A percentile compares a stretch with the other conserved stretches of the same genome.
These are phyloP conservation scores for Cercospora sp. DNA, from an alignment of 2,329 filamentous ascomycete species.

Conservation along the genomic window DNA sequence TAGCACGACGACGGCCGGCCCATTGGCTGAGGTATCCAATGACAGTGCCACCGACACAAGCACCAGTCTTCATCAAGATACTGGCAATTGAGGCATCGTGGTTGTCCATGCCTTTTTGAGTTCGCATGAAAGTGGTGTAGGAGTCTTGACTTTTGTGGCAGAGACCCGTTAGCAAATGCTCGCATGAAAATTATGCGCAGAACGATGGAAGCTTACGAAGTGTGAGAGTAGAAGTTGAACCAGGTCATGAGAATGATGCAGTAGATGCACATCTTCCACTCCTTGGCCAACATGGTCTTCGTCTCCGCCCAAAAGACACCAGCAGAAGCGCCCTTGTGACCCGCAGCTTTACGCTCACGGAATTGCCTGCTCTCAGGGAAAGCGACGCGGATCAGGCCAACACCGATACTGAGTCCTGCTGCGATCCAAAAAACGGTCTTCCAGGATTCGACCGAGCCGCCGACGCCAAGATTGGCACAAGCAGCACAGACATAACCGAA, in stretches of 20 bases:
- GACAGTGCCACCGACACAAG: slow-evolving; percentile 70
- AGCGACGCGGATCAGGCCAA: slow-evolving; percentile 65
- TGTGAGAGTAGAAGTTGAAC: slow-evolving; percentile 73
- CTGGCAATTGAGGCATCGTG: slow-evolving; percentile 66
- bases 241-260: slow-evolving; percentile 77
- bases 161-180: neutral
- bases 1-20: slow-evolving; percentile 69
- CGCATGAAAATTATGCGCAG: neutral
- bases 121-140: slow-evolving; percentile 78
- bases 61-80: slow-evolving; percentile 79
- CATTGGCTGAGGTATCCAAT: slow-evolving; percentile 75
- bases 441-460: slow-evolving; percentile 64
- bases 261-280: slow-evolving; percentile 71
- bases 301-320: slow-evolving; percentile 68
- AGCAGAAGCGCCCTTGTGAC: slow-evolving; percentile 50
- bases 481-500: slow-evolving; percentile 79
- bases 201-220: slow-evolving; percentile 34
- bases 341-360: slow-evolving; percentile 64
- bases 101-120: slow-evolving; percentile 68
- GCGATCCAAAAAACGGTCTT: slow-evolving; percentile 67
- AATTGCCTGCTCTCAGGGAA: slow-evolving; percentile 78
- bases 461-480: slow-evolving; percentile 71
- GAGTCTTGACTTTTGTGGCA: slow-evolving; percentile 63
- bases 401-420: slow-evolving; percentile 65
- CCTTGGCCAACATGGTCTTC: slow-evolving; percentile 64